Percentiles rank a stretch among this genome's conserved stretches.
phyloP scores from a whole-genome alignment of 192 early-diverging fungal species.

The Coemansia sp. region DNA sequence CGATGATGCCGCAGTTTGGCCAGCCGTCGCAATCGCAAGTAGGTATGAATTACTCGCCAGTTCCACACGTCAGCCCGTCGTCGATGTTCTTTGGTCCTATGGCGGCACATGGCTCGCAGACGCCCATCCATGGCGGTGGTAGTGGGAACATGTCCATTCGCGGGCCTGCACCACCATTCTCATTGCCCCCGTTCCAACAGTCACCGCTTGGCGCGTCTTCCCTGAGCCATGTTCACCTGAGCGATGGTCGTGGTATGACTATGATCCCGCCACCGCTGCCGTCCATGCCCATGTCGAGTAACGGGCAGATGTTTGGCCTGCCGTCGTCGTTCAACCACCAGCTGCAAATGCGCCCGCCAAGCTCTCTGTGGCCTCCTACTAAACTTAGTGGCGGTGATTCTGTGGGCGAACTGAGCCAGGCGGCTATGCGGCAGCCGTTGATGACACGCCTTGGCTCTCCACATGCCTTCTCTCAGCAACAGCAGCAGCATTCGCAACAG shows the following conservation, averaged over 20 bases:
- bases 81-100: slow-evolving; percentile 26
- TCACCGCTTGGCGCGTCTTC: slow-evolving; percentile 16
- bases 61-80: slow-evolving; percentile 12
- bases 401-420: neutral
- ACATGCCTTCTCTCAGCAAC: slow-evolving; percentile 23
- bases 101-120: neutral
- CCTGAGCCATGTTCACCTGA: slow-evolving; percentile 6
- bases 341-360: slow-evolving; percentile 6
- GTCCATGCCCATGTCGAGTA: neutral
- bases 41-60: slow-evolving; percentile 22
- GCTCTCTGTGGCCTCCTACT: slow-evolving; percentile 23
- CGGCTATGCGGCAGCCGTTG: slow-evolving; percentile 10
- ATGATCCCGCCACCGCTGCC: slow-evolving; percentile 3
- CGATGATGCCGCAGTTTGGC: slow-evolving; percentile 22
- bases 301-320: slow-evolving; percentile 6
- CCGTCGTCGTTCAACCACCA: neutral
- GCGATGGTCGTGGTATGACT: slow-evolving; percentile 8
- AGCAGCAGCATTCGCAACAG: slow-evolving; percentile 8
- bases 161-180: slow-evolving; percentile 15
- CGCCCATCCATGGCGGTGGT: neutral
- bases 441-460: slow-evolving; percentile 15
- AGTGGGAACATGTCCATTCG: slow-evolving; percentile 10
- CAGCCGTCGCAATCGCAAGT: slow-evolving; percentile 11
- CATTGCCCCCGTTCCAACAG: slow-evolving; percentile 29
- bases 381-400: slow-evolving; percentile 19